These are phyloP conservation scores for Cordyceps fumosorosea DNA, from an alignment of 2,329 filamentous ascomycete species.

Conservation along the genomic window DNA sequence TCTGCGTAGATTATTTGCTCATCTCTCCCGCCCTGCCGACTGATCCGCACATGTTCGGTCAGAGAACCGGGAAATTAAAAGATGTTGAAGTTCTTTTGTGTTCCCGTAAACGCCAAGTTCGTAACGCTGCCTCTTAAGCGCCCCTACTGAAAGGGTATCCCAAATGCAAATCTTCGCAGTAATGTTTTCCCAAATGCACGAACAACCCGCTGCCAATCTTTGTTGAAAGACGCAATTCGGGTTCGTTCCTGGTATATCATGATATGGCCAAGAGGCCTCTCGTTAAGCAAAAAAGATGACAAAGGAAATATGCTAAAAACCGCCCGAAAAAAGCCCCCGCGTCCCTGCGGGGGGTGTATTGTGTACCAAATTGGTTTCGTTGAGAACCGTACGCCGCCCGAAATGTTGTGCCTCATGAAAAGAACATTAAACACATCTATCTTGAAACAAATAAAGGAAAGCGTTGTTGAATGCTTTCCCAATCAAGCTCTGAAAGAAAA, in stretches of 20 bases:
- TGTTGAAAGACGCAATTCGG: conserved; percentile 41
- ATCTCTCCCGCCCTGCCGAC: conserved; percentile 23
- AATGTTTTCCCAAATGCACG: conserved; percentile 30
- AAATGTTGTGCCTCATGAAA: conserved; percentile 29
- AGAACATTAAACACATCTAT: conserved; percentile 32
- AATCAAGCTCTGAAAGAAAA: conserved; percentile 14
- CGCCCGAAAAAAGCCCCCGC: conserved; percentile 20
- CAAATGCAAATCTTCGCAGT: conserved; percentile 30
- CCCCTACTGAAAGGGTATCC: conserved; percentile 31
- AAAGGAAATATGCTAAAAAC: conserved; percentile 28
- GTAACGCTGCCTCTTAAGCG: conserved; percentile 24
- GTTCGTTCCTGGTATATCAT: conserved; percentile 31
- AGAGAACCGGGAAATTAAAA: conserved; percentile 27
- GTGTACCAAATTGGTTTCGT: conserved; percentile 33
- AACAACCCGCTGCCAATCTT: conserved; percentile 30
- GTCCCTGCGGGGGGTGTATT: conserved; percentile 23
- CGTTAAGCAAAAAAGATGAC: conserved; percentile 21
- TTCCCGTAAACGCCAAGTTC: conserved; percentile 33
- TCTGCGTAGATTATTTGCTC: conserved; percentile 7
- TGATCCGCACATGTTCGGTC: conserved; percentile 31
- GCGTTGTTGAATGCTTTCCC: conserved; percentile 37
- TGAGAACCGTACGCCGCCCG: conserved; percentile 40
- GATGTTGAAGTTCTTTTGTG: conserved; percentile 44
- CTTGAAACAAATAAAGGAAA: conserved; percentile 25
- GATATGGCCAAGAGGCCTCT: conserved; percentile 12